These are phyloP conservation scores for Ustilago vetiveriae DNA, from an alignment of 1,284 basidiomycete species.

Conservation along the genomic window DNA sequence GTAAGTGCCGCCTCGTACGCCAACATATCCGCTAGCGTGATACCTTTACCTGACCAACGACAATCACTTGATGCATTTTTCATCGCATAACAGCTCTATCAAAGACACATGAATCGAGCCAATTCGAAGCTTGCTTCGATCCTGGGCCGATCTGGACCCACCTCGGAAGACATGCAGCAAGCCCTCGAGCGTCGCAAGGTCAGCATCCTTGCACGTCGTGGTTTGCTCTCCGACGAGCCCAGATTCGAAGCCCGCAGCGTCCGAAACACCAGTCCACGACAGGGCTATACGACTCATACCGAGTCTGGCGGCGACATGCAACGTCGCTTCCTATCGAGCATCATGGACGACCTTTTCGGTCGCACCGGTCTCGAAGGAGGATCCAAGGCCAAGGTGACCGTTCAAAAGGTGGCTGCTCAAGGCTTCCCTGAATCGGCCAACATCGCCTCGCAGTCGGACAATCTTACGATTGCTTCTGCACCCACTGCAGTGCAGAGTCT, in stretches of 20 bases:
- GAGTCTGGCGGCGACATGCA: slow-evolving; percentile 20
- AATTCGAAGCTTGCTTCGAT: slow-evolving; percentile 55
- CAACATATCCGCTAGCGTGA: neutral
- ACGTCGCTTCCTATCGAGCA: slow-evolving; percentile 26
- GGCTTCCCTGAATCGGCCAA: slow-evolving; percentile 32
- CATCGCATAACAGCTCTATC: slow-evolving; percentile 33
- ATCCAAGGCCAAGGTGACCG: slow-evolving; percentile 14
- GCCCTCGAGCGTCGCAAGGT: slow-evolving; percentile 32
- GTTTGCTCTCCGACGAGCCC: neutral
- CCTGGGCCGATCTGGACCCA: slow-evolving; percentile 20
- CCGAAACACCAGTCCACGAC: slow-evolving; percentile 21
- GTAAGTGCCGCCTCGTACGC: slow-evolving; percentile 13
- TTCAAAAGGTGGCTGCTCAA: slow-evolving; percentile 7
- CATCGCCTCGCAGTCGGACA: slow-evolving; percentile 31
- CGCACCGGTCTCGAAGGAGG: slow-evolving; percentile 20
- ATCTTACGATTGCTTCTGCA: slow-evolving; percentile 33
- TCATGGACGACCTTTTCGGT: slow-evolving; percentile 35
- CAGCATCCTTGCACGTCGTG: slow-evolving; percentile 28
- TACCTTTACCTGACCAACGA: neutral
- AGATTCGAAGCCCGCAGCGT: neutral
- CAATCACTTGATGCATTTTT: neutral
- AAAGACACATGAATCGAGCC: slow-evolving; percentile 53
- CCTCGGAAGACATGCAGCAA: slow-evolving; percentile 18
- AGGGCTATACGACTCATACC: slow-evolving; percentile 31
- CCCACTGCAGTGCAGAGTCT: slow-evolving; percentile 73